phyloP scores from a whole-genome alignment of 495 filamentous ascomycete genomes.

The Aspergillus heteromorphus region DNA sequence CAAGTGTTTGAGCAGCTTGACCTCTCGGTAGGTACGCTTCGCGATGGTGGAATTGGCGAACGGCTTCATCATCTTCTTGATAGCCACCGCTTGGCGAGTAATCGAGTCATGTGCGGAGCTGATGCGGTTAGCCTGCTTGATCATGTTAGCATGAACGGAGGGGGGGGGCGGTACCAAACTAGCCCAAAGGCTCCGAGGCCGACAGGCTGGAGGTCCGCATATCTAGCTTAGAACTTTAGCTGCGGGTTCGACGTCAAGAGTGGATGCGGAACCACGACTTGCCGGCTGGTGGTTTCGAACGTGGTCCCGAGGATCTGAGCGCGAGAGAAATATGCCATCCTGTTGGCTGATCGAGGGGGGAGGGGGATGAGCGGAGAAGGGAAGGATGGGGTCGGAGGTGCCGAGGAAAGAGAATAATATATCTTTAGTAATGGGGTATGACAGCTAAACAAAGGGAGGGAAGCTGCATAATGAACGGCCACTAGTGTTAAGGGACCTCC shows the following conservation, averaged over 20 bases:
- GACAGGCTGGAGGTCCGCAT: constrained; percentile 94
- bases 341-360: background rate
- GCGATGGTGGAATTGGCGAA: constrained; percentile 95
- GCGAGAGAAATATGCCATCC: constrained; percentile 75
- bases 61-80: constrained; percentile 99
- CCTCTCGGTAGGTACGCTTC: constrained; percentile 92
- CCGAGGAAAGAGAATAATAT: background rate
- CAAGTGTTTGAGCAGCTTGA: constrained; percentile 95
- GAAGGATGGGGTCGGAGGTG: background rate
- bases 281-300: constrained; percentile 97
- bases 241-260: background rate
- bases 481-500: constrained; percentile 1
- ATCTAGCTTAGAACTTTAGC: constrained; percentile 49
- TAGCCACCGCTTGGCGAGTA: constrained; percentile 85
- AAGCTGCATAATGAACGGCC: constrained; percentile 1
- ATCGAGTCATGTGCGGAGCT: constrained; percentile 97
- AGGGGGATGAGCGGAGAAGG: background rate
- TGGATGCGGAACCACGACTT: background rate
- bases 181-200: constrained; percentile 98
- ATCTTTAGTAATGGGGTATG: background rate
- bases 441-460: background rate
- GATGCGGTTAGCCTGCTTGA: background rate
- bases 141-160: background rate
- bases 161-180: constrained; percentile 65
- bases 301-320: constrained; percentile 98